A percentile compares a stretch with the other conserved stretches of the same genome.
Conservation (phyloP, 1,284 basidiomycete species). For the Papiliotrema terrestris region DNA sequence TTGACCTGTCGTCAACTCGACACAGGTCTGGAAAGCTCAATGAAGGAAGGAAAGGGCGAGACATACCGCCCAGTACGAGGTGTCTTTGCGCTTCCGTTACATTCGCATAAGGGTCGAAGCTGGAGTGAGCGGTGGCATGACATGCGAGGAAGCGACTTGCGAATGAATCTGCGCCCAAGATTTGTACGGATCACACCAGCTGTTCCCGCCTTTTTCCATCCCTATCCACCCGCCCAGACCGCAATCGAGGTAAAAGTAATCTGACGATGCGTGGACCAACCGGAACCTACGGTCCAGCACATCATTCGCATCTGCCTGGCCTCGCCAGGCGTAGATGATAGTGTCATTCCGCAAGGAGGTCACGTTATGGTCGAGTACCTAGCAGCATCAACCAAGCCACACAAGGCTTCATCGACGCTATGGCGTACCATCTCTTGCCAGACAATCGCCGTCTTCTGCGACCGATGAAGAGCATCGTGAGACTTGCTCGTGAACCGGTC, state of each 20-base stretch:
- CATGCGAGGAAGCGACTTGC: constrained; percentile 7
- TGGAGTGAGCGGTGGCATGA: constrained; percentile 38
- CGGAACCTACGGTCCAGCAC: constrained; percentile 61
- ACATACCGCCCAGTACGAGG: constrained; percentile 65
- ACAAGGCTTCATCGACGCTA: not conserved
- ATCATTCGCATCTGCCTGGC: constrained; percentile 57
- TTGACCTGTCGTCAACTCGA: constrained; percentile 38
- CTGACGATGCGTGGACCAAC: constrained; percentile 64
- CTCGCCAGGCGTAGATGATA: constrained; percentile 70
- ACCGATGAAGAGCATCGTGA: constrained; percentile 52
- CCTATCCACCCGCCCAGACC: constrained; percentile 73
- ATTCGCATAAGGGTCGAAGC: constrained; percentile 66
- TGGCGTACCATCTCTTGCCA: constrained; percentile 60
- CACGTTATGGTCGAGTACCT: constrained; percentile 60
- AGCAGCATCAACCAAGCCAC: not conserved
- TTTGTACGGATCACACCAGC: constrained; percentile 72
- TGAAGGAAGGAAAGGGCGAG: not conserved
- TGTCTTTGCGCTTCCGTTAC: constrained; percentile 54
- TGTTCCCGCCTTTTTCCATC: constrained; percentile 53
- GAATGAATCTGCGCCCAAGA: constrained; percentile 63
- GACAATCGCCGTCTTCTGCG: constrained; percentile 61
- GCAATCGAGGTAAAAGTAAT: constrained; percentile 71
- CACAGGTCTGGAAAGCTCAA: not conserved
- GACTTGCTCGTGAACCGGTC: constrained; percentile 59
- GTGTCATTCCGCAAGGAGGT: constrained; percentile 63